Conservation (phyloP, 352 stramenopile genomes). For the Phytophthora agathidicida region DNA sequence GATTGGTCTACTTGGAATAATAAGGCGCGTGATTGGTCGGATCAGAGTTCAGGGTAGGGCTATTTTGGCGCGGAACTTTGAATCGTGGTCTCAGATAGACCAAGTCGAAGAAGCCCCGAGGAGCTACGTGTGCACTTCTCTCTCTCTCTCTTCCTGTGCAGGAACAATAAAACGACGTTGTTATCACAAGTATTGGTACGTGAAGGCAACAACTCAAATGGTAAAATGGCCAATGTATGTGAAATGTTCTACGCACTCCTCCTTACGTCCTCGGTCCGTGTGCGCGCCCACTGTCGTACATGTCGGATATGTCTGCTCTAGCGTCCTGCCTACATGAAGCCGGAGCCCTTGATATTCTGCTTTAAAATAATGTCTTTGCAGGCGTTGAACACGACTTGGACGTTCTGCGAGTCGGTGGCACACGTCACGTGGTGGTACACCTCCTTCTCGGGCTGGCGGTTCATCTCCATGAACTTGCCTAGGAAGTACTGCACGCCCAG, state of each 20-base stretch:
- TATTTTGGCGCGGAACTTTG: constrained; percentile 34
- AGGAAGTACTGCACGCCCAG: constrained; percentile 91
- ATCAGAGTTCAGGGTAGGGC: constrained; percentile 21
- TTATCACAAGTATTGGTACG: neutral
- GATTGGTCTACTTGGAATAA: constrained; percentile 10
- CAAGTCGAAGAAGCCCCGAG: neutral
- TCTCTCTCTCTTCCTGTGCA: no score
- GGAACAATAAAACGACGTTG: neutral
- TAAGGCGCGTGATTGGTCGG: no score
- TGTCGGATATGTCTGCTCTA: no score
- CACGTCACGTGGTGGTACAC: constrained; percentile 97
- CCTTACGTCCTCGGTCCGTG: constrained; percentile 19
- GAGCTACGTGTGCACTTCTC: no score
- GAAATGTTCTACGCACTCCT: constrained; percentile 43
- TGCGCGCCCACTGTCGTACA: constrained; percentile 34
- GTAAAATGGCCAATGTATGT: constrained; percentile 35
- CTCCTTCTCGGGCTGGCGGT: constrained; percentile 91
- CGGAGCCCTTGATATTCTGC: constrained; percentile 93
- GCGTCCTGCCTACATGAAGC: constrained; percentile 85
- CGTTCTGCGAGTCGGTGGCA: constrained; percentile 97
- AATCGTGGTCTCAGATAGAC: neutral
- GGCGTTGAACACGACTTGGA: constrained; percentile 96
- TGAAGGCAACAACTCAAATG: constrained; percentile 1
- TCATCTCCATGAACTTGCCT: constrained; percentile 95
- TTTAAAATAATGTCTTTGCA: constrained; percentile 97